Evolutionary conservation across 345 rosid genomes (phyloP).

Genomic region (Alliaria petiolata): DNA sequence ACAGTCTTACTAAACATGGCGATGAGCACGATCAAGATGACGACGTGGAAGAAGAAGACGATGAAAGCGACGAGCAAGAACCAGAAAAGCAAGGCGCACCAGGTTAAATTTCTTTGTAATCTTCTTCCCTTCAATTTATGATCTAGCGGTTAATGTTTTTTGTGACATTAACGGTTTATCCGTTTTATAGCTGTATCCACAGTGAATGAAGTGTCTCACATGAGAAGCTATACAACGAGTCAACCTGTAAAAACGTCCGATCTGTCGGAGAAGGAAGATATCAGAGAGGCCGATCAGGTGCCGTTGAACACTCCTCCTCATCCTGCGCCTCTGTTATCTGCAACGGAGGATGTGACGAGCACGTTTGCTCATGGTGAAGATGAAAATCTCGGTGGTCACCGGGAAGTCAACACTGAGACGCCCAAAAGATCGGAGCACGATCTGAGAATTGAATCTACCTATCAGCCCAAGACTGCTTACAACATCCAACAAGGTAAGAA

Average conservation of each 20-base stretch:
- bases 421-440: constrained; percentile 50
- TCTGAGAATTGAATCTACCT: constrained; percentile 33
- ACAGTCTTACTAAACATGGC: constrained; percentile 46
- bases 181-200: not conserved
- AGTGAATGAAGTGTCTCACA: not conserved
- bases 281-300: constrained; percentile 34
- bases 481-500: constrained; percentile 35
- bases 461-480: constrained; percentile 44
- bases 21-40: constrained; percentile 30
- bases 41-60: constrained; percentile 47
- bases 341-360: not conserved
- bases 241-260: constrained; percentile 15
- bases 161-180: not conserved
- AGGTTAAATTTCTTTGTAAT: not conserved
- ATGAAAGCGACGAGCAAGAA: constrained; percentile 14
- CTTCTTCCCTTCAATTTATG: no score
- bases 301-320: constrained; percentile 24
- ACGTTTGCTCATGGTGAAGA: constrained; percentile 23
- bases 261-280: not conserved
- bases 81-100: not conserved
- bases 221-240: not conserved
- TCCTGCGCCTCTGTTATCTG: not conserved
- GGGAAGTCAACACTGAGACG: constrained; percentile 31
- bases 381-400: constrained; percentile 25
- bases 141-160: not conserved